Base-by-base conservation (phyloP, 108 stramenopile genomes). In the Epipyxis sp. region DNA sequence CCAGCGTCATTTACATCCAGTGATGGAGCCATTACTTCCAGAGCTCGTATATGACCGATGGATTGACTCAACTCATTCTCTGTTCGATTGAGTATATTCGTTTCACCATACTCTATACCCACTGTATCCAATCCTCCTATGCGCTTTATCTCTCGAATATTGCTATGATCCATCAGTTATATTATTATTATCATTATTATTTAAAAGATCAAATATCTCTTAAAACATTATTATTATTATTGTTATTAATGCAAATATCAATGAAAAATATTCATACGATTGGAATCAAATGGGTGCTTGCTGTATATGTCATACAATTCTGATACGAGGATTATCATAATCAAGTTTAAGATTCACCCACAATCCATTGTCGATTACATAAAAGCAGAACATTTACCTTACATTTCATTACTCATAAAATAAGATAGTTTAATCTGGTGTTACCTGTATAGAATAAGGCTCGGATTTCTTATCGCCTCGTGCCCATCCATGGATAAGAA, bases 51-150 rank as follows among this genome's bases (percentile, higher is more conserved):
- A 6, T 16, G 34, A 3, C 61, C 61, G 35, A 65, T 16, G 34
- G 34, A 32, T 3, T 6, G 10, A 65, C 34, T 37, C 13, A 65
- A 25, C 25, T 65, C 61, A 13, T 3, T 25, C 34, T 6, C 6
- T 6, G 35, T 10, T 32, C 61, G 61, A 65, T 32, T 3, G 27
- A 6, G 30, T 35, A 65, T 65, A 10, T 10, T n/a, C n/a, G n/a
- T 32, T 13, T 65, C 61, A 29, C 61, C 61, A 3, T 3, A 13
- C 6, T 29, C 61, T 10, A 65, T 37, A 25, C 61, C 61, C 10
- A 65, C 61, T 10, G 61, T 65, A 25, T 65, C 61, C 61, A 65
- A 65, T 65, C 61, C 61, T 29, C 61, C 61, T 32, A 65, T 65
- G 6, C 25, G 3, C 61, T 65, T 65, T 3, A 65, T 32, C 61